Conservation (phyloP, 2,329 filamentous ascomycete species). For the Trichophaea hybrida region DNA sequence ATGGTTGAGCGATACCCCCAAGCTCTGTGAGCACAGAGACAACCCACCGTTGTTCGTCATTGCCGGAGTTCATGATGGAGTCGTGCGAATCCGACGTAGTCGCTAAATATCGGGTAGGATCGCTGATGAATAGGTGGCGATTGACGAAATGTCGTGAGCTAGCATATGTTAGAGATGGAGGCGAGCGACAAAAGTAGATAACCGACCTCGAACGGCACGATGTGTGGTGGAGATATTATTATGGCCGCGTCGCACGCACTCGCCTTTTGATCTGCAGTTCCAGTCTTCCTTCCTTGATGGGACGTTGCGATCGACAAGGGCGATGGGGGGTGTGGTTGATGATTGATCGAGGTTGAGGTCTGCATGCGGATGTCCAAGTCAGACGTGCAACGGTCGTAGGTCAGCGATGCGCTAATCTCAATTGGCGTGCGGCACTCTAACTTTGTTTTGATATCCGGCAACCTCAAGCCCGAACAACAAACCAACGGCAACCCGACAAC, state of each 20-base stretch:
- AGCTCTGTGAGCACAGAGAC: not conserved
- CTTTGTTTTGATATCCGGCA: no score
- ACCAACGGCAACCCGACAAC: no score
- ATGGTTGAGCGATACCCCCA: not conserved
- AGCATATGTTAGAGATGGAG: not conserved
- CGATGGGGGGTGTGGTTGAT: not conserved
- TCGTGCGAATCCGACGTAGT: no score
- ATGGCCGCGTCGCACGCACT: no score
- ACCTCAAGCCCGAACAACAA: no score
- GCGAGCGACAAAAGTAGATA: not conserved
- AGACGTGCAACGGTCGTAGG: no score
- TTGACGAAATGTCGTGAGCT: not conserved
- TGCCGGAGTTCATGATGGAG: not conserved
- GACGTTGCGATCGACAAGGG: not conserved
- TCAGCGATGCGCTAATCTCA: no score
- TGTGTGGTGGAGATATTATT: not conserved
- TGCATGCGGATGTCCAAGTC: no score
- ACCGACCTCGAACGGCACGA: not conserved
- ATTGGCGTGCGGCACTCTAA: no score
- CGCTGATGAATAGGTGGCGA: not conserved
- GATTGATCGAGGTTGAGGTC: not conserved
- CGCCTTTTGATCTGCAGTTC: no score
- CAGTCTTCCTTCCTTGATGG: no score
- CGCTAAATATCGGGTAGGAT: no score
- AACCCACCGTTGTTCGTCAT: slow-evolving; percentile 3